These are phyloP conservation scores for Rauvolfia tetraphylla DNA, from an alignment of 257 asterid species.

Conservation along the genomic window DNA sequence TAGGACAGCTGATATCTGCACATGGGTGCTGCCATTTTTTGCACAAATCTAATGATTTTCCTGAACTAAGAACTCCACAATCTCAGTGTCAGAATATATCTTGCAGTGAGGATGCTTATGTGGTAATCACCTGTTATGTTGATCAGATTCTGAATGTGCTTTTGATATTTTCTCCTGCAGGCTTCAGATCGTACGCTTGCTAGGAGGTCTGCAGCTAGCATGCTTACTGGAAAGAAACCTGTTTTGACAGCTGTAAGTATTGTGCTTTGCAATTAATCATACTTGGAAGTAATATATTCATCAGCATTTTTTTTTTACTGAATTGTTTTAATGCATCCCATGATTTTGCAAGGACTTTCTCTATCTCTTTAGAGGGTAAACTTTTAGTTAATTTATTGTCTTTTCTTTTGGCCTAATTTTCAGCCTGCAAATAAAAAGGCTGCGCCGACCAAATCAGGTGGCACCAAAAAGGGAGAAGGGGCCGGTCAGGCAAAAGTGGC, in stretches of 20 bases:
- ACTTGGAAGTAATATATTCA: background rate
- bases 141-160: background rate
- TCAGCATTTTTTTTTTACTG: background rate
- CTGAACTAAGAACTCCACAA: background rate
- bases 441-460: conserved; percentile 52
- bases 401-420: conserved; percentile 19
- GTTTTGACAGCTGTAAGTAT: conserved; percentile 67
- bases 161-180: conserved; percentile 38
- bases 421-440: conserved; percentile 81
- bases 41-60: background rate
- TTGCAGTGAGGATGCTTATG: background rate
- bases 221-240: conserved; percentile 93
- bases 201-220: conserved; percentile 94
- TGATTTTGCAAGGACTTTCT: background rate
- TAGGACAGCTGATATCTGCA: background rate
- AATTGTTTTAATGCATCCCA: background rate
- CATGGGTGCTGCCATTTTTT: background rate
- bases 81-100: background rate
- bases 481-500: conserved; percentile 57
- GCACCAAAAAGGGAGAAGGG: conserved; percentile 68
- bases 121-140: background rate
- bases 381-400: background rate
- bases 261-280: background rate
- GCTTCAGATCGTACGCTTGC: conserved; percentile 58
- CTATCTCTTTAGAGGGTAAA: background rate